Evolutionary conservation across 305 asterid genomes (phyloP), one percentile per base, ranked within the genome.

Genomic region (Fraxinus sp.): DNA sequence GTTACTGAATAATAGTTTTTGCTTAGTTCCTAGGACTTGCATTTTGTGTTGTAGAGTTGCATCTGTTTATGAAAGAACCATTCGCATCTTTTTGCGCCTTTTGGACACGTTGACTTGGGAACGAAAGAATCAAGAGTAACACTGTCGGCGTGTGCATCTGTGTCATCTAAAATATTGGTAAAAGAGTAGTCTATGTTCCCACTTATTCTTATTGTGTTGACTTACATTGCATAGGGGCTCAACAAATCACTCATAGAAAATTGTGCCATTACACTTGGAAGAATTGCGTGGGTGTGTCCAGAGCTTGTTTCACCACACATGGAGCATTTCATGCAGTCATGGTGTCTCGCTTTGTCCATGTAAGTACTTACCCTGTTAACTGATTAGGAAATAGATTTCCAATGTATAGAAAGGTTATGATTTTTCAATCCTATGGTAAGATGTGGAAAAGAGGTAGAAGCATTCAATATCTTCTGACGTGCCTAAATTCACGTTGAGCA

Each of bases 321-420:
- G 99, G 99, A 94, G 90, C 99, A 97, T 91, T 97, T 97, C 90
- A 91, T 97, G 99, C 97, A 93, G 89, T 75, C 95, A 20, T 97
- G 99, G 99, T 97, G 98, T 84, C 82, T 90, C 78, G 98, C 99
- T 88, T 87, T 97, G 89, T 93, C 98, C 85, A 88, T 90, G 99
- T 97, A 91, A 91, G 99, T 86, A 66, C 18, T 22, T 76, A 62
- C 77, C 9, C 81, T 39, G 7, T 70, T 79, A 24, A 71, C 73
- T 78, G 70, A 20, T 49, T 73, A 22, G 39, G 49, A 74, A 32
- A 22, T 59, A 41, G 46, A 18, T 59, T 76, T 66, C 82, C 76
- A 22, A 1, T 14, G 70, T 59, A n/a, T 5, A 26, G 52, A 39
- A 24, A 28, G 35, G 83, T 49, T 30, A 18, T 57, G 68, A 46